Percentiles rank a stretch among this genome's conserved stretches.
Evolutionary conservation across 1,284 basidiomycete genomes (phyloP).

Genomic region (Taiwanofungus camphoratus): DNA sequence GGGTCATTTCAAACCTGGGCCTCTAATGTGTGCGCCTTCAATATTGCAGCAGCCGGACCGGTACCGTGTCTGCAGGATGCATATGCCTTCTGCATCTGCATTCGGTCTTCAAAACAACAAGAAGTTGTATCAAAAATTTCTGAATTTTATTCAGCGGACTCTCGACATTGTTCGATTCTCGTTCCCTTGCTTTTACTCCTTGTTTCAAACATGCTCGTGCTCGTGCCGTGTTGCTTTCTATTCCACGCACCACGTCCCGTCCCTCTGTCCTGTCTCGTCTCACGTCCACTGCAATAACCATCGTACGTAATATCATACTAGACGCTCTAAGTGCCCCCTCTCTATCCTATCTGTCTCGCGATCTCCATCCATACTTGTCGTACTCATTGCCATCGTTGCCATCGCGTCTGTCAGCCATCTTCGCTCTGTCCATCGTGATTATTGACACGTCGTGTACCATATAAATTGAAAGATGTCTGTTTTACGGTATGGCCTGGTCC

Average conservation of each 20-base stretch:
- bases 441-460: slow-evolving; percentile 4
- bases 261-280: slow-evolving; percentile 5
- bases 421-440: slow-evolving; percentile 1
- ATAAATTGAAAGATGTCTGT: slow-evolving; percentile 8
- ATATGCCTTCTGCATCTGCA: background rate
- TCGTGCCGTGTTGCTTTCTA: background rate
- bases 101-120: slow-evolving; percentile 2
- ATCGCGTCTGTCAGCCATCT: slow-evolving; percentile 6
- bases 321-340: slow-evolving; percentile 1
- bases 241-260: slow-evolving; percentile 3
- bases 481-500: slow-evolving; percentile 7
- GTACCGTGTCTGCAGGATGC: background rate
- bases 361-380: slow-evolving; percentile 5
- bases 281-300: no score
- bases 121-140: no score
- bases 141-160: background rate
- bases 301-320: slow-evolving; percentile 7
- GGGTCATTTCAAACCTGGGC: slow-evolving; percentile 74
- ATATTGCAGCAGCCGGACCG: background rate
- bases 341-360: background rate
- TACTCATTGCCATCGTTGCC: slow-evolving; percentile 8
- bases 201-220: background rate
- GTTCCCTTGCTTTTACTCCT: background rate
- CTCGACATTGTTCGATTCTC: background rate
- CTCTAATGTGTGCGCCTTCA: slow-evolving; percentile 33